Base-by-base conservation (phyloP, 768 basidiomycete genomes). In the Sarcomyxa edulis region DNA sequence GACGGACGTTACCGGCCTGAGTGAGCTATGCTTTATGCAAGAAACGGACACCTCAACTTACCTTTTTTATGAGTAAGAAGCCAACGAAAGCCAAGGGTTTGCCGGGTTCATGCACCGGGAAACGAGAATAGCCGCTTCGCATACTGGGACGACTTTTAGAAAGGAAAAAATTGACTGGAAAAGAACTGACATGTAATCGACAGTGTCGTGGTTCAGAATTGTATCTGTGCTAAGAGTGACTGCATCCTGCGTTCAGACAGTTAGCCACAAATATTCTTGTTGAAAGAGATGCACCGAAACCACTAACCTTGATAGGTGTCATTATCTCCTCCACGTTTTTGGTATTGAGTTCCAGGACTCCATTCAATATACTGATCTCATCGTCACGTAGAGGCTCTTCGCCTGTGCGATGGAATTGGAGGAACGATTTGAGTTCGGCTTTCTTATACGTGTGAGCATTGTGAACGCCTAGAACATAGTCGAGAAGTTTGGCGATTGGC, bases 71-170 rank as follows among this genome's bases (percentile, higher is more conserved):
- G 15, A 93, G 73, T 1, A 96, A 66, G 40, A 95, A 70, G 0
- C 94, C 92, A 6, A 84, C 59, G 54, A 93, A 96, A 7, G 84
- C 69, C 7, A 74, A 53, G 7, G 78, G 74, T 28, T 84, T 72
- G 4, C 73, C 76, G 3, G 83, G 72, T 43, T 79, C 76, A 51
- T 95, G 89, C 0, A 98, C 75, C 0, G 94, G 94, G 52, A 98
- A 88, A 14, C 94, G 81, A 1, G 92, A 94, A 55, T 95, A 96
- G 0, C 94, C 94, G 46, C 81, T 85, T n/a, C 69, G 53, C 15
- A 86, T 59, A 31, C 81, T 85, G 48, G n/a, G 39, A 7, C 14
- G 2, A 25, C 20, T 21, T 30, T 28, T 12, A 4, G 36, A 30
- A 16, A 6, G 20, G 49, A 33, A 47, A 45, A 22, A 21, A 27